Conservation (phyloP, 495 filamentous ascomycete genomes). For the Rostrohypoxylon terebratum region DNA sequence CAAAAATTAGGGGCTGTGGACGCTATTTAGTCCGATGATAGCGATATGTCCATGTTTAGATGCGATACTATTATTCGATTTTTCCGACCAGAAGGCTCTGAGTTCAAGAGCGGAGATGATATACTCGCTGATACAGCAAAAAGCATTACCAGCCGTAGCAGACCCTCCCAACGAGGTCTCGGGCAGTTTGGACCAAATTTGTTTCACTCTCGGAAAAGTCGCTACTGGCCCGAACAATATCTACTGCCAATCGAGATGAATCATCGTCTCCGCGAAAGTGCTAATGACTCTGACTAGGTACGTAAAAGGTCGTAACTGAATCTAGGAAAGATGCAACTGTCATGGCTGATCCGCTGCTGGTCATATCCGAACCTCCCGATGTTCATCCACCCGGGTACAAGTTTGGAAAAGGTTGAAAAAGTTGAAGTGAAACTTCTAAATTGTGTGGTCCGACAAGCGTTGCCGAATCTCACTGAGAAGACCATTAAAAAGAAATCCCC, state of each 20-base stretch:
- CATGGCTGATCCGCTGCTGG: slow-evolving; percentile 28
- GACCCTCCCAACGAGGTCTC: slow-evolving; percentile 24
- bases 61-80: slow-evolving; percentile 41
- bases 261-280: slow-evolving; percentile 31
- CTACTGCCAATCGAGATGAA: slow-evolving; percentile 39
- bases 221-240: slow-evolving; percentile 27
- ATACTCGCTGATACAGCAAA: slow-evolving; percentile 35
- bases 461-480: slow-evolving; percentile 17
- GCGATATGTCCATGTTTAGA: slow-evolving; percentile 45
- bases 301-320: slow-evolving; percentile 13
- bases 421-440: slow-evolving; percentile 36
- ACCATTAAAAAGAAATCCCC: background rate
- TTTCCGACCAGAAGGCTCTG: slow-evolving; percentile 32
- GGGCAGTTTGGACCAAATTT: slow-evolving; percentile 30
- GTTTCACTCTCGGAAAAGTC: slow-evolving; percentile 32
- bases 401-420: slow-evolving; percentile 17
- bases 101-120: slow-evolving; percentile 29
- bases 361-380: slow-evolving; percentile 32
- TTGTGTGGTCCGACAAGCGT: slow-evolving; percentile 29
- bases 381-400: slow-evolving; percentile 15
- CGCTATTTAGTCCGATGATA: slow-evolving; percentile 50
- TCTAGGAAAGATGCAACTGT: slow-evolving; percentile 11
- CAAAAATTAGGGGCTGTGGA: slow-evolving; percentile 44
- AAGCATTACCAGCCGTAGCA: slow-evolving; percentile 17
- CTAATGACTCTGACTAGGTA: background rate